Conservation (phyloP, 148 eudicot species). For the Polygonum aviculare region DNA sequence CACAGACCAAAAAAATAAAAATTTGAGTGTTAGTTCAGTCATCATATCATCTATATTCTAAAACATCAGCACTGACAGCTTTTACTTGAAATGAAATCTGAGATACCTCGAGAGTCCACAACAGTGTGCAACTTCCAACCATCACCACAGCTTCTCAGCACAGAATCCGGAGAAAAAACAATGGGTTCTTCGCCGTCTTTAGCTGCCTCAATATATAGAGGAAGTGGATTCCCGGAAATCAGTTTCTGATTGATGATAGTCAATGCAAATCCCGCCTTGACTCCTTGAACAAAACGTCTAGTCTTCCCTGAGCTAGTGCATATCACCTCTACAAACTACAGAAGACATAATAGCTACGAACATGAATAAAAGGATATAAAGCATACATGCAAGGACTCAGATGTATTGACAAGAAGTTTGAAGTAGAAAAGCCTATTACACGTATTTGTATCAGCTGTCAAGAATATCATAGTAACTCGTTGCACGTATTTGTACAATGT, state of each 20-base stretch:
- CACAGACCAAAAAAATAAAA: slow-evolving; percentile 1
- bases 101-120: slow-evolving; percentile 38
- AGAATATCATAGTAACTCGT: not conserved
- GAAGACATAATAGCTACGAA: slow-evolving; percentile 3
- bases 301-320: slow-evolving; percentile 55
- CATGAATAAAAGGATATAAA: not conserved
- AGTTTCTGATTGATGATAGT: slow-evolving; percentile 61
- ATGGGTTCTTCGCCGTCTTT: slow-evolving; percentile 77
- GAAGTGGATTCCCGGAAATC: slow-evolving; percentile 24
- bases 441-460: not conserved
- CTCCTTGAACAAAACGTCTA: slow-evolving; percentile 63
- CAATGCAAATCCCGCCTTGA: slow-evolving; percentile 68
- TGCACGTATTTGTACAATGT: not conserved
- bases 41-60: not conserved
- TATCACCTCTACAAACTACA: slow-evolving; percentile 61
- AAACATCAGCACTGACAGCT: not conserved
- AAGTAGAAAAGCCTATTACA: not conserved
- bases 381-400: not conserved
- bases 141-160: slow-evolving; percentile 48
- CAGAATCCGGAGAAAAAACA: slow-evolving; percentile 62
- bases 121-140: slow-evolving; percentile 82
- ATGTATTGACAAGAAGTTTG: not conserved
- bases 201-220: slow-evolving; percentile 59
- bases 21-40: slow-evolving; percentile 11
- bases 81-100: not conserved